A percentile compares a stretch with the other conserved stretches of the same genome.
Evolutionary conservation across 768 basidiomycete genomes (phyloP).

Genomic region (Boletus sp.): DNA sequence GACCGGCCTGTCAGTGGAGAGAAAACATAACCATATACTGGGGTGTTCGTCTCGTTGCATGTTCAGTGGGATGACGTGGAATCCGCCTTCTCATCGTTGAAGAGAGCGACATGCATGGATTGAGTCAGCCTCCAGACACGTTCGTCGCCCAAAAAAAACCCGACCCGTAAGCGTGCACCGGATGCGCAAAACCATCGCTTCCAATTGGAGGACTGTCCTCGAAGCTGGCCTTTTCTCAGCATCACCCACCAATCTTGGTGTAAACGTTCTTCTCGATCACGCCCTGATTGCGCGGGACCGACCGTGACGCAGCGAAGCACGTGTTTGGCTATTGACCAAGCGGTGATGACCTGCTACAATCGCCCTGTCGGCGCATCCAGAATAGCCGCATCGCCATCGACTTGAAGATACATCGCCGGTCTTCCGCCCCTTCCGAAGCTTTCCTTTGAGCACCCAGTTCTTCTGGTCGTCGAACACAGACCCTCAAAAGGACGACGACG

Average conservation of each 20-base stretch:
- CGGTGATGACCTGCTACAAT: background rate
- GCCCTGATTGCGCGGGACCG: constrained; percentile 2
- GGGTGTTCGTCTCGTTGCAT: background rate
- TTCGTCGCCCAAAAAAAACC: background rate
- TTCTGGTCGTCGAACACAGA: background rate
- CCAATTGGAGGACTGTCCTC: background rate
- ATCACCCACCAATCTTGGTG: background rate
- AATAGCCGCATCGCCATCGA: background rate
- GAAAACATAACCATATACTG: background rate
- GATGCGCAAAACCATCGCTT: background rate
- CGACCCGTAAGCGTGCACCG: background rate
- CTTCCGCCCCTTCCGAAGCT: background rate
- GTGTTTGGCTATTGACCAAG: background rate
- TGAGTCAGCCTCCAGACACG: background rate
- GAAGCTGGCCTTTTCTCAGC: background rate
- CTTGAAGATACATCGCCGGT: background rate
- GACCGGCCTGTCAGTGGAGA: background rate
- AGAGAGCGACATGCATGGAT: background rate
- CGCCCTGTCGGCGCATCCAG: background rate
- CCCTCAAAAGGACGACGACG: background rate
- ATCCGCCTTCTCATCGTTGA: background rate
- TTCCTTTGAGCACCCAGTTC: background rate
- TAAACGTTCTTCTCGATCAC: background rate
- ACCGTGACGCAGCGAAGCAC: background rate
- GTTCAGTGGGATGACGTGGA: background rate